Conservation (phyloP, 129 eudicot species). For the Pseudognaphalium luteoalbum region DNA sequence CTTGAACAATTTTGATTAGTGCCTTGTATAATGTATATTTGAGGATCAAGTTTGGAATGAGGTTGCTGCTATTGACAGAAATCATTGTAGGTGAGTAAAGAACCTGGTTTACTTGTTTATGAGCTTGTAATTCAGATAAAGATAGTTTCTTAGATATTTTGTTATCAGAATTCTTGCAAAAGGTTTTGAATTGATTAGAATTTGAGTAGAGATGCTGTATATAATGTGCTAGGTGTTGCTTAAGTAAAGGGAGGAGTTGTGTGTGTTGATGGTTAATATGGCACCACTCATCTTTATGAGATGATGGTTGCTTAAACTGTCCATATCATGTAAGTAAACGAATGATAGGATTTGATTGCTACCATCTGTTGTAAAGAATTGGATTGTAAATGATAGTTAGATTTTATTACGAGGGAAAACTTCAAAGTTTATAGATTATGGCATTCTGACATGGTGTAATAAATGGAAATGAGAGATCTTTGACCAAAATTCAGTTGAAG, state of each 20-base stretch:
- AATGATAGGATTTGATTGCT: background rate
- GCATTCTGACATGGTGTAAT: background rate
- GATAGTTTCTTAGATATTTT: background rate
- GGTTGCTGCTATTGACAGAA: background rate
- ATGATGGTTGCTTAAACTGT: background rate
- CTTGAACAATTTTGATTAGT: background rate
- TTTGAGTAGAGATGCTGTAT: background rate
- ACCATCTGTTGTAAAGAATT: background rate
- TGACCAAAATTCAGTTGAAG: background rate
- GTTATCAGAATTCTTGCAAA: background rate
- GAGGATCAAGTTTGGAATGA: background rate
- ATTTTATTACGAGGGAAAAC: background rate
- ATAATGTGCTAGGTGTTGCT: too few species aligned
- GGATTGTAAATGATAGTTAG: background rate
- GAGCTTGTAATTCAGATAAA: background rate
- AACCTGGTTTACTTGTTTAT: background rate
- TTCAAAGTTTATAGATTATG: background rate
- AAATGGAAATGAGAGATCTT: background rate
- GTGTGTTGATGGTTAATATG: background rate
- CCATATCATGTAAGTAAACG: background rate
- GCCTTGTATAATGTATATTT: background rate
- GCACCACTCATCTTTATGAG: background rate
- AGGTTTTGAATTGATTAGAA: background rate
- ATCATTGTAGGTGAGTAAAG: background rate
- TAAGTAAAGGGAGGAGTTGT: too few species aligned